Percentiles rank a stretch among this genome's conserved stretches.
phyloP scores from a whole-genome alignment of 2,329 filamentous ascomycete species.

The Pseudogymnoascus sp. region DNA sequence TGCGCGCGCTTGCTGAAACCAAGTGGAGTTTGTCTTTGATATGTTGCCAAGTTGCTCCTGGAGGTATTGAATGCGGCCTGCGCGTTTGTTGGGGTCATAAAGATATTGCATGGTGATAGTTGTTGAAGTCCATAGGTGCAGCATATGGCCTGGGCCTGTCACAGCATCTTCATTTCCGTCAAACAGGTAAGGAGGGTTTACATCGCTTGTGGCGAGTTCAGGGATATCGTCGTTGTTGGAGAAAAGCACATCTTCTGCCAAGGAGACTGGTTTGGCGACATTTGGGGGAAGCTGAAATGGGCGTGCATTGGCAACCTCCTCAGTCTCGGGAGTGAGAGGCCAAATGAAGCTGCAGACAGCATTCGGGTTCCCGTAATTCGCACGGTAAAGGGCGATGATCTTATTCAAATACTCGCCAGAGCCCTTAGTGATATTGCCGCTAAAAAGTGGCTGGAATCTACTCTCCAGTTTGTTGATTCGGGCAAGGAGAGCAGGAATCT shows the following conservation, averaged over 20 bases:
- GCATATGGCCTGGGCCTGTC: not conserved
- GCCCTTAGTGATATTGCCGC: not conserved
- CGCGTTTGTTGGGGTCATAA: not conserved
- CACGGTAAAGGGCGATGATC: not conserved
- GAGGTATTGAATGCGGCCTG: not conserved
- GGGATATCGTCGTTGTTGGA: not conserved
- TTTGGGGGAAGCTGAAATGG: not conserved
- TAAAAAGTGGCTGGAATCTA: not conserved
- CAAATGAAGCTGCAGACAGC: not conserved
- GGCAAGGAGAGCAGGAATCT: not conserved
- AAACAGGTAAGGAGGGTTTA: not conserved
- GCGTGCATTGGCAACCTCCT: not conserved
- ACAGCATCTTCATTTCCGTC: not conserved
- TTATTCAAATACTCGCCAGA: not conserved
- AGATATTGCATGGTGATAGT: not conserved
- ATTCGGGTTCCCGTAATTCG: not conserved
- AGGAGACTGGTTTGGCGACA: not conserved
- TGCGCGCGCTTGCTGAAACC: not conserved
- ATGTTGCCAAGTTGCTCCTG: not conserved
- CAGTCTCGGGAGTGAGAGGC: not conserved
- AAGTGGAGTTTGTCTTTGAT: not conserved
- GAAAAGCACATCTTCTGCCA: not conserved
- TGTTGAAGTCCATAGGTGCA: not conserved
- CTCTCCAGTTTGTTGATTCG: not conserved
- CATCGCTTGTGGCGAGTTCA: not conserved